Base-by-base conservation (phyloP, 164 flowering plant genomes). In the Magnolia sinica region DNA sequence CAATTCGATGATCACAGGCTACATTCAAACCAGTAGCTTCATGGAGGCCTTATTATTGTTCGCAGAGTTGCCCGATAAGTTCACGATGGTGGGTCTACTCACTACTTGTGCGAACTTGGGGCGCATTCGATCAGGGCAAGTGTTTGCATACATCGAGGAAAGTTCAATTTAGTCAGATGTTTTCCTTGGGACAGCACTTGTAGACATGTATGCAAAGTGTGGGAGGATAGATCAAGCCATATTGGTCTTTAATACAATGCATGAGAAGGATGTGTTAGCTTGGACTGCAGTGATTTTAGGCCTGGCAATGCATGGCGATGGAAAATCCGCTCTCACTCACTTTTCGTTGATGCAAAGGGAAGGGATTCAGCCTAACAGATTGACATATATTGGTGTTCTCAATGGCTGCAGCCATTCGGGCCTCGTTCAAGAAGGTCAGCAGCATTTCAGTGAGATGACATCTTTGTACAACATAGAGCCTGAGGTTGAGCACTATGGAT, bases 141-240 rank as follows among this genome's bases (percentile, higher is more conserved):
- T 70, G 76, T 22, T 65, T 85, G 20, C 86, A 85, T 78, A 73
- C 80, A 76, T 78, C 5, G 80, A 71, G 9, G 80, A 66, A 70
- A 70, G 52, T 58, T 71, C 63, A n/a, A 79, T 82, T 66, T 71
- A 82, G 14, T 20, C 49, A 37, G 86, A 83, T 77, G 24, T 85
- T 63, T 79, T 85, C 59, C 77, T 83, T 9, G 84, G 78, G 64
- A 82, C 86, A 0, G 78, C 87, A 64, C 85, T 85, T 55, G 72
- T 91, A 55, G 97, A 92, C 76, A 94, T 92, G 98, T 92, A 94
- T 83, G 91, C 90, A 14, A 92, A 92, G 82, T 94, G 97, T 79
- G 97, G 98, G 23, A 65, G 51, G 76, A 74, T 74, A 45, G 76
- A 74, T 66, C 76, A 74, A 66, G 69, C 76, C 3, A 11, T 65